Percentiles rank a stretch among this genome's conserved stretches.
Conservation (phyloP, 805 yeast species). For the Teunomyces barrocoloradensis region DNA sequence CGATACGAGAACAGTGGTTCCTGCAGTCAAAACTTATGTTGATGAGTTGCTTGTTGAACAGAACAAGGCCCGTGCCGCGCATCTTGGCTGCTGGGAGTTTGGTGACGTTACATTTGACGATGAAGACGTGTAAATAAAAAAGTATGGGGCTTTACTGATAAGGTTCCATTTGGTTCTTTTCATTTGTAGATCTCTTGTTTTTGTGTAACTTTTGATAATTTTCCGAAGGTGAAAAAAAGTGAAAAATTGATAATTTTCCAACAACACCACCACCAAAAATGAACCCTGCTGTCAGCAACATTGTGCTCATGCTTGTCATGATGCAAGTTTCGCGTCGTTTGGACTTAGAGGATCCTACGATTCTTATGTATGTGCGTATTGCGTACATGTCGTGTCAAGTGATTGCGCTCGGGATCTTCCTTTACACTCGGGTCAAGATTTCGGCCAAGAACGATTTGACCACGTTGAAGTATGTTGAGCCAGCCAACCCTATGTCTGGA, state of each 20-base stretch:
- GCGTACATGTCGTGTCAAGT: slow-evolving; percentile 67
- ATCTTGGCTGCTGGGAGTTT: slow-evolving; percentile 70
- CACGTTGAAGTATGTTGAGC: slow-evolving; percentile 85
- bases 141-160: background rate
- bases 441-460: slow-evolving; percentile 81
- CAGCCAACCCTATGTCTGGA: slow-evolving; percentile 77
- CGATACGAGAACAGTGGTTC: slow-evolving; percentile 25
- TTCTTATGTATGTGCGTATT: slow-evolving; percentile 70
- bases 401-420: slow-evolving; percentile 63
- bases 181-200: too few species aligned
- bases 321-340: slow-evolving; percentile 91
- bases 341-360: slow-evolving; percentile 81
- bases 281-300: slow-evolving; percentile 87
- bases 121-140: slow-evolving; percentile 13
- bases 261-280: slow-evolving; percentile 29
- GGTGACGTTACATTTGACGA: slow-evolving; percentile 70
- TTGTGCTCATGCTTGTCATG: slow-evolving; percentile 90
- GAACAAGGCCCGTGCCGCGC: slow-evolving; percentile 45
- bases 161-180: background rate
- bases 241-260: background rate
- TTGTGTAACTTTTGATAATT: background rate
- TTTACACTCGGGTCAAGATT: slow-evolving; percentile 60
- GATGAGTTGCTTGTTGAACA: slow-evolving; percentile 43
- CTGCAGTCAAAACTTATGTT: slow-evolving; percentile 34
- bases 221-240: background rate